phyloP scores from a whole-genome alignment of 306 rosid genomes.

The Hippophae rhamnoides region DNA sequence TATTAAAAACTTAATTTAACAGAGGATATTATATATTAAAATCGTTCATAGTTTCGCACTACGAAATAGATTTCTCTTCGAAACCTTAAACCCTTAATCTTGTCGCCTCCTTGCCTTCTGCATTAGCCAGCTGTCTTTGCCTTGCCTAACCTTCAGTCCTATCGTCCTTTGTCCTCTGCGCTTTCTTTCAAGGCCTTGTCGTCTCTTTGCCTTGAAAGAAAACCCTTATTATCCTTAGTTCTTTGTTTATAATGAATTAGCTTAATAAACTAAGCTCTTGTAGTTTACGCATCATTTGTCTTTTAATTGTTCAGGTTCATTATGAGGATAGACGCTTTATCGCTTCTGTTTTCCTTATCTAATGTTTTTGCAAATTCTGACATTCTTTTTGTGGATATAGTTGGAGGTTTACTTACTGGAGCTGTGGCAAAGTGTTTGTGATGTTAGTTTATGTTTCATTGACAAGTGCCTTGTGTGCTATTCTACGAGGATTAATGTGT shows the following conservation, averaged over 20 bases:
- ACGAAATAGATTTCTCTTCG: background rate
- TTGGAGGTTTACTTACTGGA: constrained; percentile 89
- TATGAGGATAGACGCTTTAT: constrained; percentile 78
- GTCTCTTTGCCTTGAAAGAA: too few species aligned
- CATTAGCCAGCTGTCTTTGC: background rate
- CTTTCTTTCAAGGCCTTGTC: too few species aligned
- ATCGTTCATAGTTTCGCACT: background rate
- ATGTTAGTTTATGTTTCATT: constrained; percentile 33
- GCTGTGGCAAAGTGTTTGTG: constrained; percentile 89
- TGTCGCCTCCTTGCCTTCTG: background rate
- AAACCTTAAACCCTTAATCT: constrained; percentile 4
- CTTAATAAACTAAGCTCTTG: background rate
- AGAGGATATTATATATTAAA: too few species aligned
- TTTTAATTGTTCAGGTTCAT: constrained; percentile 44
- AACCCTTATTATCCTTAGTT: too few species aligned
- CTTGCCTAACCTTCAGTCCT: background rate
- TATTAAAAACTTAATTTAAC: too few species aligned
- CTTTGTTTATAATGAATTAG: too few species aligned
- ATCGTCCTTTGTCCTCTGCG: background rate
- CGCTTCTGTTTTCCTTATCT: constrained; percentile 80
- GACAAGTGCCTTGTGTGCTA: background rate
- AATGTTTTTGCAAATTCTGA: constrained; percentile 80
- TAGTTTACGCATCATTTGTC: background rate
- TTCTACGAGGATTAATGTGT: too few species aligned
- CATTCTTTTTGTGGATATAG: constrained; percentile 71